phyloP scores from a whole-genome alignment of 2,329 filamentous ascomycete species.

The Chaetomium sp. region DNA sequence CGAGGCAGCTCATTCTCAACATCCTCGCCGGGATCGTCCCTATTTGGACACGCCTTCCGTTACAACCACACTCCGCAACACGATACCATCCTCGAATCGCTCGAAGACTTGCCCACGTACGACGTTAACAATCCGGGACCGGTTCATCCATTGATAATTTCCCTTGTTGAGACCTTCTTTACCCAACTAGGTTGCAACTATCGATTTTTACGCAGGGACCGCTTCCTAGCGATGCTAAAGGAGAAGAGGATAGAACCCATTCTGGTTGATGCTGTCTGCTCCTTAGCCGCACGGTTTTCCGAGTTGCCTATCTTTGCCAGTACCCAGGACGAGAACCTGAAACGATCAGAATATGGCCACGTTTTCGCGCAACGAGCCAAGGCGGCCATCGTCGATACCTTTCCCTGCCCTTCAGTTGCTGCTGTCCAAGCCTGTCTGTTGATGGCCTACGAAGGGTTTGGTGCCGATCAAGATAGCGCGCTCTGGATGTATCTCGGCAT shows the following conservation, averaged over 20 bases:
- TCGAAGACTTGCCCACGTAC: constrained; percentile 63
- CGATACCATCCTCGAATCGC: constrained; percentile 37
- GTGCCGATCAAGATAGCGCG: constrained; percentile 79
- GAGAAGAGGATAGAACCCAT: constrained; percentile 80
- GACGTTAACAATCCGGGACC: constrained; percentile 64
- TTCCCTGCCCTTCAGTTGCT: constrained; percentile 74
- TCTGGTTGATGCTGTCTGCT: constrained; percentile 79
- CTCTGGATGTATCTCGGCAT: constrained; percentile 92
- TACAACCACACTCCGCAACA: constrained; percentile 33
- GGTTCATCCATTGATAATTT: constrained; percentile 67
- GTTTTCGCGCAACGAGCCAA: constrained; percentile 78
- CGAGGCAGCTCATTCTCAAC: constrained; percentile 51
- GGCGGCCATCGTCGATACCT: constrained; percentile 73
- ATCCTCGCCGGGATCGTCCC: constrained; percentile 41
- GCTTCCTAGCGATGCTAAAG: constrained; percentile 67
- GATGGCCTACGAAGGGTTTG: constrained; percentile 84
- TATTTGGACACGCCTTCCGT: constrained; percentile 14
- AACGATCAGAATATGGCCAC: constrained; percentile 63
- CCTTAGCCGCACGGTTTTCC: constrained; percentile 75
- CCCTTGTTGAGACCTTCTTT: constrained; percentile 77
- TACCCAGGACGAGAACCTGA: constrained; percentile 41
- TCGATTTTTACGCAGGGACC: constrained; percentile 67
- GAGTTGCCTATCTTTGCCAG: constrained; percentile 48
- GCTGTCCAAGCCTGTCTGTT: constrained; percentile 79
- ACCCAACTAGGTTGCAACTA: constrained; percentile 77